These are phyloP conservation scores for Sporothrix schenckii DNA, from an alignment of 2,329 filamentous ascomycete species.

Conservation along the genomic window DNA sequence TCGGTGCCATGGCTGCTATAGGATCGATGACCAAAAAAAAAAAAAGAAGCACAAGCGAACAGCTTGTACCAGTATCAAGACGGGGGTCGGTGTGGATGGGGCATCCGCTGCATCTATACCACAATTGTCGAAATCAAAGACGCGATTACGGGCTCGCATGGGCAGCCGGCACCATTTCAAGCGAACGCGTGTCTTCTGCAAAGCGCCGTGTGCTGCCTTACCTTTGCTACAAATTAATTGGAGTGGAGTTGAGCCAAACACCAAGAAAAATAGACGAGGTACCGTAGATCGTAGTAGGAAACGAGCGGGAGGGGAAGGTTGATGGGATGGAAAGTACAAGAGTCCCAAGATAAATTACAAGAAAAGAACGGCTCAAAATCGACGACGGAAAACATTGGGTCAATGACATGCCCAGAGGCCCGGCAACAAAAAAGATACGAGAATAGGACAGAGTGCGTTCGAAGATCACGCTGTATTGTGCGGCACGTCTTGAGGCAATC, in stretches of 20 bases:
- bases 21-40: not conserved
- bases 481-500: not conserved
- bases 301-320: not conserved
- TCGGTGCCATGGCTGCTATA: constrained; percentile 27
- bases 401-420: not conserved
- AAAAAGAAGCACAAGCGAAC: not conserved
- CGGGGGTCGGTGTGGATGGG: not conserved
- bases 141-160: not conserved
- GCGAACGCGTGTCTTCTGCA: constrained; percentile 13
- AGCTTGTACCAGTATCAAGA: not conserved
- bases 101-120: constrained; percentile 4
- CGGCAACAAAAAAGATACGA: not conserved
- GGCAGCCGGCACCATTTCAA: constrained; percentile 2
- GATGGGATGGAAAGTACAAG: not conserved
- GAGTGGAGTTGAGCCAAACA: not conserved
- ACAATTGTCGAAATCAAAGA: not conserved
- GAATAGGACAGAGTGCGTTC: not conserved
- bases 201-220: not conserved
- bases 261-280: not conserved
- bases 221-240: constrained; percentile 1
- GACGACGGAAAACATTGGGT: not conserved
- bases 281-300: not conserved
- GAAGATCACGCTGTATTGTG: constrained; percentile 9
- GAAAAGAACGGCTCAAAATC: not conserved
- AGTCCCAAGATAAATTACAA: not conserved